Conservation (phyloP, 495 filamentous ascomycete species). For the Hypoxylon rickii region DNA sequence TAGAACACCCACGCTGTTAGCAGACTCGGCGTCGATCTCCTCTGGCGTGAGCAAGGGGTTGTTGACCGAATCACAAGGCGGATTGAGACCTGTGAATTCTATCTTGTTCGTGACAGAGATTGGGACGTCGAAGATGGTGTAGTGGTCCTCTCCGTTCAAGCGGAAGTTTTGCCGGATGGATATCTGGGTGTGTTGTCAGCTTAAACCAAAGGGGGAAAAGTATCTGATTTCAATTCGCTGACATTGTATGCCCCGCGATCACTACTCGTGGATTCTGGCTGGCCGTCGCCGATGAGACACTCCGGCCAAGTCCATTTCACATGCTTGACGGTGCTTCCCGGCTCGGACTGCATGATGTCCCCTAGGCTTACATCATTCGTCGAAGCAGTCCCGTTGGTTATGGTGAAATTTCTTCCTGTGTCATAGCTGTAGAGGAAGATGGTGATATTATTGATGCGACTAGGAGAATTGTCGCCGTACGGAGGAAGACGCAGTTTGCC, state of each 20-base stretch:
- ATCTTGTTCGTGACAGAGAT: slow-evolving; percentile 71
- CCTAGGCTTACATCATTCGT: slow-evolving; percentile 60
- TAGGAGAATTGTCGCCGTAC: slow-evolving; percentile 51
- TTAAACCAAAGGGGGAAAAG: neutral
- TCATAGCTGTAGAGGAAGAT: slow-evolving; percentile 67
- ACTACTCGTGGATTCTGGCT: slow-evolving; percentile 38
- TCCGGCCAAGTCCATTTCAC: slow-evolving; percentile 70
- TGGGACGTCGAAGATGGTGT: slow-evolving; percentile 71
- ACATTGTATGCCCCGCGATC: slow-evolving; percentile 57
- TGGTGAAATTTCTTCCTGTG: slow-evolving; percentile 67
- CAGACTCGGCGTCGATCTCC: slow-evolving; percentile 40
- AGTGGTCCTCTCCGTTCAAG: slow-evolving; percentile 63
- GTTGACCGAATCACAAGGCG: slow-evolving; percentile 51
- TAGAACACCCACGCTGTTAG: slow-evolving; percentile 44
- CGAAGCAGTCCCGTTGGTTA: slow-evolving; percentile 65
- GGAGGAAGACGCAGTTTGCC: slow-evolving; percentile 64
- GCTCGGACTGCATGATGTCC: slow-evolving; percentile 63
- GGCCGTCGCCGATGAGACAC: slow-evolving; percentile 64
- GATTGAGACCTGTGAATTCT: slow-evolving; percentile 40
- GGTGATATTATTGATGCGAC: slow-evolving; percentile 64
- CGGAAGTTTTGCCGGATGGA: slow-evolving; percentile 71
- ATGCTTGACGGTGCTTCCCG: slow-evolving; percentile 69
- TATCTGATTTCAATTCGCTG: slow-evolving; percentile 13
- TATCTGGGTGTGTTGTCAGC: slow-evolving; percentile 47
- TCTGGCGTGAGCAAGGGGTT: slow-evolving; percentile 50